Base-by-base conservation (phyloP, 768 basidiomycete genomes). In the Rhizopogon vesiculosus region DNA sequence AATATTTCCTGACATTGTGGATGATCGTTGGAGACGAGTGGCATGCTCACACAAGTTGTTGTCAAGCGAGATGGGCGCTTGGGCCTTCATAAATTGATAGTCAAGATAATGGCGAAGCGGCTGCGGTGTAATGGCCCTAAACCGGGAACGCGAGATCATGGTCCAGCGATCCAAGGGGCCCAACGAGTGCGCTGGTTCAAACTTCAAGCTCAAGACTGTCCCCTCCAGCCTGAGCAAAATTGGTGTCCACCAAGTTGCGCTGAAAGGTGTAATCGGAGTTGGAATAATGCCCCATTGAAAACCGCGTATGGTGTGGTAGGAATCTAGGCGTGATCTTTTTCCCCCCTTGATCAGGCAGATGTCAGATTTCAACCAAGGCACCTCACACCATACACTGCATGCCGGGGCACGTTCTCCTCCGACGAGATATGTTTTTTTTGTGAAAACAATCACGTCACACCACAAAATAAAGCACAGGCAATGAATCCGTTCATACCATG, bases 201-300 rank as follows among this genome's bases (percentile, higher is more conserved):
- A 25, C 25, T 25, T 25, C 25, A 25, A 25, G 25, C 25, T 25
- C 25, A 87, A 91, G 87, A 79, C 87, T 80, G 84, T 84, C 86
- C 86, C 87, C 89, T 90, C 87, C 87, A 83, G 89, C n/a, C n/a
- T n/a, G n/a, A n/a, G n/a, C n/a, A 91, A 89, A 90, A 86, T 91
- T 90, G 88, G 89, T 87, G 73, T 78, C 82, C 85, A 80, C 82
- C n/a, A n/a, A 80, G 79, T 79, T 82, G 77, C 72, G 58, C 69
- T 78, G 84, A 72, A 91, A 84, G 81, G 73, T 35, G 69, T 81
- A 85, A 78, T 57, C 63, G 77, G 70, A 74, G 80, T 83, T 85
- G 86, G 89, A 87, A 87, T 91, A 91, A 91, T 87, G 25, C 25
- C n/a, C 25, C 25, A 25, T 25, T 25, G 25, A 25, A 3, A 25